Percentiles rank a stretch among this genome's conserved stretches.
Evolutionary conservation across 2,329 filamentous ascomycete genomes (phyloP).

Genomic region (Gremmenia infestans): DNA sequence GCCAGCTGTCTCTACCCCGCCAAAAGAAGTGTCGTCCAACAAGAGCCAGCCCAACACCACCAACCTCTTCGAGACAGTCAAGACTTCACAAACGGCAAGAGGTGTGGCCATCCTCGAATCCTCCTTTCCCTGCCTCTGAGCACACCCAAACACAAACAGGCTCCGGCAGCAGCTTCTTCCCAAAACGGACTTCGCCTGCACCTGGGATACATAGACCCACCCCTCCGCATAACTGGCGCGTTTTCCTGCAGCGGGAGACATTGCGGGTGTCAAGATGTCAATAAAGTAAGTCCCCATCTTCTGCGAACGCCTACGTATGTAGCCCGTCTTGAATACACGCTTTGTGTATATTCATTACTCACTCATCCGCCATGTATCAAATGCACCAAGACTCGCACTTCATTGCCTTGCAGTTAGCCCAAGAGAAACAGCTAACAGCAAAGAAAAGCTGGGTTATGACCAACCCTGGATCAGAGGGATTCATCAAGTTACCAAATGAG

Average conservation of each 20-base stretch:
- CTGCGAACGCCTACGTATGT: constrained; percentile 9
- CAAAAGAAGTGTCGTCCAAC: too few species aligned
- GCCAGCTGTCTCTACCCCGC: too few species aligned
- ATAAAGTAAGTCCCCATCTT: constrained; percentile 43
- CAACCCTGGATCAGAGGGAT: constrained; percentile 60
- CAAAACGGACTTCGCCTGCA: constrained; percentile 3
- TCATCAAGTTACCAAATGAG: constrained; percentile 82
- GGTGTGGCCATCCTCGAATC: too few species aligned
- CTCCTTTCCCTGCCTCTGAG: too few species aligned
- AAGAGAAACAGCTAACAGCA: constrained; percentile 27
- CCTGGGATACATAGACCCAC: constrained; percentile 1
- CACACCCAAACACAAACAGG: too few species aligned
- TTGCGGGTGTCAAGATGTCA: constrained; percentile 41
- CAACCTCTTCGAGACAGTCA: too few species aligned
- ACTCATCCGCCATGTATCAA: constrained; percentile 25
- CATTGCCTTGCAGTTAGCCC: constrained; percentile 25
- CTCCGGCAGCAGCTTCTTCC: too few species aligned
- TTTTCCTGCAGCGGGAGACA: constrained; percentile 13
- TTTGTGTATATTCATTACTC: constrained; percentile 7
- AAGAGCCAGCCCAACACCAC: too few species aligned
- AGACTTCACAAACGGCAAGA: too few species aligned
- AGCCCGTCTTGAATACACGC: background rate
- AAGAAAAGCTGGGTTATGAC: constrained; percentile 84
- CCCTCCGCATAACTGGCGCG: constrained; percentile 5
- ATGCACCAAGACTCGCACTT: constrained; percentile 30